Percentiles rank a stretch among this genome's conserved stretches.
Evolutionary conservation across 2,329 filamentous ascomycete genomes (phyloP).

Genomic region (Pseudopithomyces chartarum): DNA sequence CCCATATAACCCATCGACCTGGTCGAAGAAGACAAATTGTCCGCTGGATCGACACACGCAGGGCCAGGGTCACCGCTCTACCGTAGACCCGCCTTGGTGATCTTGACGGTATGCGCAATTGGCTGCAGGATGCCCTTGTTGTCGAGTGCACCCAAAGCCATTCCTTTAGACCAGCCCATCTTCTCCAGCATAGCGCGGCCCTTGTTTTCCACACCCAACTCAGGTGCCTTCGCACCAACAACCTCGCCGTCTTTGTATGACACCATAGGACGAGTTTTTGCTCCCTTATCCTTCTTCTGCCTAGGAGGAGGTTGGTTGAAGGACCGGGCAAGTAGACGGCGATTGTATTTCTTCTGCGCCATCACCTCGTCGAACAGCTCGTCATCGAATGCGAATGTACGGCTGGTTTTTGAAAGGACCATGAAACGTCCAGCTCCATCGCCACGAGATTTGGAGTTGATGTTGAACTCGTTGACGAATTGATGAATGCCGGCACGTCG

Average conservation of each 20-base stretch:
- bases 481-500: constrained; percentile 81
- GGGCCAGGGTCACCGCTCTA: constrained; percentile 9
- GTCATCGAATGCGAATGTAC: constrained; percentile 67
- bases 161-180: constrained; percentile 94
- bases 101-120: constrained; percentile 85
- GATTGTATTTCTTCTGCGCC: constrained; percentile 54
- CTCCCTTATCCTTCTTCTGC: constrained; percentile 9
- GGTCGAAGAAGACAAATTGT: neutral
- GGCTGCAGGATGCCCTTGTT: constrained; percentile 90
- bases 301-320: constrained; percentile 8
- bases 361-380: constrained; percentile 55
- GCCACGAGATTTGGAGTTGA: constrained; percentile 85
- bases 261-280: constrained; percentile 21
- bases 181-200: constrained; percentile 90
- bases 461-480: constrained; percentile 72
- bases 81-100: constrained; percentile 75
- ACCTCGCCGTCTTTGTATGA: constrained; percentile 82
- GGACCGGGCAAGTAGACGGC: constrained; percentile 40
- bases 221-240: constrained; percentile 82
- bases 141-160: constrained; percentile 76
- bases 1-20: neutral
- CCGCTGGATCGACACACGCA: neutral
- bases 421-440: constrained; percentile 75
- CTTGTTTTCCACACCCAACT: constrained; percentile 80
- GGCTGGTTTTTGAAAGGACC: constrained; percentile 73